Conservation (phyloP, 164 flowering plant genomes). For the Sextonia rubra region DNA sequence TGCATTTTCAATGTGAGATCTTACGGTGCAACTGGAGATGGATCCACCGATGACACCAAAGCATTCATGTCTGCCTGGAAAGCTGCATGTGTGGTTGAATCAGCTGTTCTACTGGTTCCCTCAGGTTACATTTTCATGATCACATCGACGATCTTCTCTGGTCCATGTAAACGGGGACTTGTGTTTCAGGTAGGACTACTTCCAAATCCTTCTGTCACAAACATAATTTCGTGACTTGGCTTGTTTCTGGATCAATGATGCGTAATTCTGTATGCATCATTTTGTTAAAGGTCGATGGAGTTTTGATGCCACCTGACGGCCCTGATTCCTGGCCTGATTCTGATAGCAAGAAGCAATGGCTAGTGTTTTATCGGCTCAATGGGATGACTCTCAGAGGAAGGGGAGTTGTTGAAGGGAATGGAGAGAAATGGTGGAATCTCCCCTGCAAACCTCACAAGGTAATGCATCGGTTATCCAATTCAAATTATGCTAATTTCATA, state of each 20-base stretch:
- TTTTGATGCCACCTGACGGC: constrained; percentile 81
- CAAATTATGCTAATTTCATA: background rate
- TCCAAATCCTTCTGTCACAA: background rate
- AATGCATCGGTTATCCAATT: constrained; percentile 8
- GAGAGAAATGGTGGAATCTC: constrained; percentile 92
- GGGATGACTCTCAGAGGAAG: constrained; percentile 63
- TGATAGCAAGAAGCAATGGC: constrained; percentile 83
- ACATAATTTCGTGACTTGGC: background rate
- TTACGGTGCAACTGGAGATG: constrained; percentile 86
- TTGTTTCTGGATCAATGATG: background rate
- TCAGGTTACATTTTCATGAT: constrained; percentile 45
- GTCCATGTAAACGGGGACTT: constrained; percentile 83
- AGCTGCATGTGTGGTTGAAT: constrained; percentile 74
- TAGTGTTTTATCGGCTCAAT: constrained; percentile 68
- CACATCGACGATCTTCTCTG: constrained; percentile 82
- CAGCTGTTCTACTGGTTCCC: constrained; percentile 58
- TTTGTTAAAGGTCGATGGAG: constrained; percentile 65
- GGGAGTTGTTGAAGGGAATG: constrained; percentile 94
- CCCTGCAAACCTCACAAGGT: constrained; percentile 99
- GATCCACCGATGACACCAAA: constrained; percentile 66
- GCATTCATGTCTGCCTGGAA: constrained; percentile 88
- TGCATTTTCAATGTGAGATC: constrained; percentile 64
- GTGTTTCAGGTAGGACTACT: constrained; percentile 60
- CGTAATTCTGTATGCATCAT: constrained; percentile 1
- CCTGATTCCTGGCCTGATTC: constrained; percentile 82